phyloP scores from a whole-genome alignment of 495 filamentous ascomycete species.

The Xylona heveae region DNA sequence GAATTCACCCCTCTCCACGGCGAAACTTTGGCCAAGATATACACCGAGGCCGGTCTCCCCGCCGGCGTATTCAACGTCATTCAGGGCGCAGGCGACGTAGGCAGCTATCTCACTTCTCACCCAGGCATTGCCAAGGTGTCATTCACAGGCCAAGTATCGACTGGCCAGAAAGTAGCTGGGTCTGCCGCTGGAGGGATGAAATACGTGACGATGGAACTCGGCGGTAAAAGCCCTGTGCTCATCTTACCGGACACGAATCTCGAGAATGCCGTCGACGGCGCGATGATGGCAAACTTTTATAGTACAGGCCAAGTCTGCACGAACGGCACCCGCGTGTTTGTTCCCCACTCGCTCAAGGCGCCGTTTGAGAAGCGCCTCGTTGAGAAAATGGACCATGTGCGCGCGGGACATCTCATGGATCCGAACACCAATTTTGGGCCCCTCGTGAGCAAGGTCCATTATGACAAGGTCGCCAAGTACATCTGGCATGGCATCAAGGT shows the following conservation, averaged over 20 bases:
- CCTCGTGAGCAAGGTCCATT: constrained; percentile 42
- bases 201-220: constrained; percentile 70
- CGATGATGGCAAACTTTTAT: constrained; percentile 82
- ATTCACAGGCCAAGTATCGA: constrained; percentile 66
- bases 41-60: constrained; percentile 50
- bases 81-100: constrained; percentile 50
- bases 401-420: constrained; percentile 46
- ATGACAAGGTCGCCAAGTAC: constrained; percentile 46
- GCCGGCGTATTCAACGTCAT: constrained; percentile 67
- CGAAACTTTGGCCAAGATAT: constrained; percentile 45
- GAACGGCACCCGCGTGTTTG: constrained; percentile 62
- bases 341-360: constrained; percentile 36
- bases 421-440: constrained; percentile 56
- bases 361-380: constrained; percentile 41
- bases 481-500: constrained; percentile 44
- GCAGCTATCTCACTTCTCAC: constrained; percentile 44
- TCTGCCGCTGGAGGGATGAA: constrained; percentile 57
- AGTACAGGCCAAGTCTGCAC: constrained; percentile 70
- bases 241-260: constrained; percentile 50
- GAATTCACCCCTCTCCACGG: constrained; percentile 62
- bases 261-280: constrained; percentile 54
- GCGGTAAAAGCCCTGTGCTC: constrained; percentile 57
- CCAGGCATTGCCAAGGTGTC: constrained; percentile 55
- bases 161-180: constrained; percentile 51
- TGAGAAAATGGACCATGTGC: constrained; percentile 44